Evolutionary conservation across 352 stramenopile genomes (phyloP).

Genomic region (Globisporangium uncinulatum): DNA sequence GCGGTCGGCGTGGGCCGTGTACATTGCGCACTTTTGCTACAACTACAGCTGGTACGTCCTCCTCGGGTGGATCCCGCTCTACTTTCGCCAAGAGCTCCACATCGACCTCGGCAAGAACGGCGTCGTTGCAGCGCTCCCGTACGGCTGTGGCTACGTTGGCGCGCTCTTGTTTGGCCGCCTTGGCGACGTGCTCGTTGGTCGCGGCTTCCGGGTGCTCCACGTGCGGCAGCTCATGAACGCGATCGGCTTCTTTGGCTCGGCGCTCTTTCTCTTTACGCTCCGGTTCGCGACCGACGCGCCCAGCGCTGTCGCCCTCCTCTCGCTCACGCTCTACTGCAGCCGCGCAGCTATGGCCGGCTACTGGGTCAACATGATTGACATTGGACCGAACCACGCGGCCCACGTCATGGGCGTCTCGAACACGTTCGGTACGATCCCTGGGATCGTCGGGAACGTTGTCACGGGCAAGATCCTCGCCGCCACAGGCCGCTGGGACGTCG

Average conservation of each 20-base stretch:
- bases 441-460: slow-evolving; percentile 82
- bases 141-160: slow-evolving; percentile 73
- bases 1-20: slow-evolving; percentile 74
- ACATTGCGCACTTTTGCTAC: slow-evolving; percentile 81
- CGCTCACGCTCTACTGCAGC: slow-evolving; percentile 69
- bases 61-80: slow-evolving; percentile 84
- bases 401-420: slow-evolving; percentile 88
- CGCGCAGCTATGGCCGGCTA: slow-evolving; percentile 74
- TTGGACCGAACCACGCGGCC: slow-evolving; percentile 67
- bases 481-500: slow-evolving; percentile 73
- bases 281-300: slow-evolving; percentile 53
- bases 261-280: slow-evolving; percentile 63
- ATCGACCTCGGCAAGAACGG: slow-evolving; percentile 69
- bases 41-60: slow-evolving; percentile 89
- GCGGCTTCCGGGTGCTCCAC: slow-evolving; percentile 57
- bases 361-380: slow-evolving; percentile 90
- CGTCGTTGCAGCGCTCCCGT: slow-evolving; percentile 63
- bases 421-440: slow-evolving; percentile 78
- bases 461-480: slow-evolving; percentile 73
- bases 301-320: slow-evolving; percentile 59
- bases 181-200: slow-evolving; percentile 59
- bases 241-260: slow-evolving; percentile 65
- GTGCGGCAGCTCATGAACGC: slow-evolving; percentile 79
- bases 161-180: slow-evolving; percentile 67
- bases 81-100: slow-evolving; percentile 76